These are phyloP conservation scores for Neoascochyta sp. DNA, from an alignment of 2,329 filamentous ascomycete genomes.

Conservation along the genomic window DNA sequence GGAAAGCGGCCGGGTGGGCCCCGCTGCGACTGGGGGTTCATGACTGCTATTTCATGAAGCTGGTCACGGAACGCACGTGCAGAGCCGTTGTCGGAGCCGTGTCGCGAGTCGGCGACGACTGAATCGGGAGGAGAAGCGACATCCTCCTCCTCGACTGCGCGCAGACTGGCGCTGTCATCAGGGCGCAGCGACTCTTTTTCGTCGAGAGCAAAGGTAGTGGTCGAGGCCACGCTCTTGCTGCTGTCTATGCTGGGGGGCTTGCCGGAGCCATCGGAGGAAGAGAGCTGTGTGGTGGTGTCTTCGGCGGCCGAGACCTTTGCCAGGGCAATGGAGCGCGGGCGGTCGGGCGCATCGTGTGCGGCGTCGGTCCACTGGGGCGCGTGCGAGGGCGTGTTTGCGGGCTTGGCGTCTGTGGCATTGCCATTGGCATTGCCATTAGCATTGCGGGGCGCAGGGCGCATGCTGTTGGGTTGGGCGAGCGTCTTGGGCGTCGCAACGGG, in stretches of 20 bases:
- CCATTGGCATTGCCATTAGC: constrained; percentile 10
- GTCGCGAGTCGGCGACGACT: constrained; percentile 69
- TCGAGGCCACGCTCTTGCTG: constrained; percentile 82
- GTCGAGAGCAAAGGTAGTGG: constrained; percentile 91
- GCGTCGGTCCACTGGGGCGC: constrained; percentile 23
- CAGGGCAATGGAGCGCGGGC: constrained; percentile 26
- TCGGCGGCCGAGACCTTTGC: constrained; percentile 38
- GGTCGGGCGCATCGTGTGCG: constrained; percentile 23
- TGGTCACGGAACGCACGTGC: constrained; percentile 56
- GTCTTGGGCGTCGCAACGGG: constrained; percentile 25
- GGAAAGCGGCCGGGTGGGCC: constrained; percentile 36
- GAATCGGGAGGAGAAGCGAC: constrained; percentile 73
- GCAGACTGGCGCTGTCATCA: constrained; percentile 92
- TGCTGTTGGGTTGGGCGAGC: constrained; percentile 17
- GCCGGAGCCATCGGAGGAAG: constrained; percentile 59
- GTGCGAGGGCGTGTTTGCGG: constrained; percentile 21
- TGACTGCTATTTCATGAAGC: constrained; percentile 52
- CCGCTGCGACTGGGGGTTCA: constrained; percentile 44
- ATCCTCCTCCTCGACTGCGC: constrained; percentile 88
- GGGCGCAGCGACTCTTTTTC: constrained; percentile 94
- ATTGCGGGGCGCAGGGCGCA: constrained; percentile 16
- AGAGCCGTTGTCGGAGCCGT: constrained; percentile 73
- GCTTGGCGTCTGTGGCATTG: constrained; percentile 15
- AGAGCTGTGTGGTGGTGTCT: constrained; percentile 46
- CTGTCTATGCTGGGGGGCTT: constrained; percentile 89